Evolutionary conservation across 768 basidiomycete species (phyloP).

Genomic region (Cyclocybe cylindracea): DNA sequence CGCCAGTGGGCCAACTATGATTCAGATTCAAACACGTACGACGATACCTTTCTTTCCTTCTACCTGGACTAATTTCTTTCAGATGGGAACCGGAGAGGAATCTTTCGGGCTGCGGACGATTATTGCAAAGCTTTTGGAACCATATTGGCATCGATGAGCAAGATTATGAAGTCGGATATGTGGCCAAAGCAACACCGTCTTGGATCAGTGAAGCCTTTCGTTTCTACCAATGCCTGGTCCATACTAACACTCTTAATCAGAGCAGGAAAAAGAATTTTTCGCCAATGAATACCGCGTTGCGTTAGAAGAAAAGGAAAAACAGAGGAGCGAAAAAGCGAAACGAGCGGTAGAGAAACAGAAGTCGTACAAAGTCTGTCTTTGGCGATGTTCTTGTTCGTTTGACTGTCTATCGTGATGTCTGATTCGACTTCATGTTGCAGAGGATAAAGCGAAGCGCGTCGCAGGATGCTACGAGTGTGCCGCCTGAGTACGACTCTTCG

Average conservation of each 20-base stretch:
- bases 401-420: conserved; percentile 1
- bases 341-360: neutral
- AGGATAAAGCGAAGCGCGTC: neutral
- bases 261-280: conserved; percentile 40
- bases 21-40: conserved; percentile 57
- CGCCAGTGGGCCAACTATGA: conserved; percentile 67
- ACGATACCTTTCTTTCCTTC: neutral
- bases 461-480: too few species aligned
- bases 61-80: neutral
- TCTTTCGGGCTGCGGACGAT: conserved; percentile 54
- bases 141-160: conserved; percentile 58
- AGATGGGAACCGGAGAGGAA: conserved; percentile 76
- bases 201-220: conserved; percentile 58
- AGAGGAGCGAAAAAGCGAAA: conserved; percentile 10
- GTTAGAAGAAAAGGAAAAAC: conserved; percentile 10
- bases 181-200: conserved; percentile 37
- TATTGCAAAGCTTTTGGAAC: conserved; percentile 66
- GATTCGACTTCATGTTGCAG: neutral
- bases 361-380: neutral
- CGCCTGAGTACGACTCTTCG: too few species aligned
- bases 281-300: conserved; percentile 26
- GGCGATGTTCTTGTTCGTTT: neutral
- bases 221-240: conserved; percentile 2
- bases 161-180: conserved; percentile 52
- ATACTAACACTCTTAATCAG: conserved; percentile 17